phyloP scores from a whole-genome alignment of 2,329 filamentous ascomycete genomes.

The Alternaria sp. region DNA sequence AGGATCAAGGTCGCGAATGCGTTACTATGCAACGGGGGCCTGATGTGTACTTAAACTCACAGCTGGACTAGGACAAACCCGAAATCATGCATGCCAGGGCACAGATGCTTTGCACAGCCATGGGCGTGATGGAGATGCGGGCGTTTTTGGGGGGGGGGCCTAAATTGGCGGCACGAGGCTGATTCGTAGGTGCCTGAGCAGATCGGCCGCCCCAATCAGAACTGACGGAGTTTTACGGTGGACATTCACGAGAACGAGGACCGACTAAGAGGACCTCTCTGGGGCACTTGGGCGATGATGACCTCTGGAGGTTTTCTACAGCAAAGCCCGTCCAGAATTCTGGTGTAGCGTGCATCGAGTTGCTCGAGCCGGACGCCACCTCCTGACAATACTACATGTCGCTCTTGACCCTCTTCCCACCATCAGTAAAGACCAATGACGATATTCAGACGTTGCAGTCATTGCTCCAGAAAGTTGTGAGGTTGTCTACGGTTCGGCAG shows the following conservation, averaged over 20 bases:
- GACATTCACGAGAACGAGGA: background rate
- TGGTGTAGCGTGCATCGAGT: background rate
- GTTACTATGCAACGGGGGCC: background rate
- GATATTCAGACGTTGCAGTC: background rate
- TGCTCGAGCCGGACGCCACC: background rate
- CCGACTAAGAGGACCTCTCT: background rate
- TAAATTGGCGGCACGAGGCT: constrained; percentile 9
- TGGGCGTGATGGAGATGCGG: constrained; percentile 7
- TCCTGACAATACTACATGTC: background rate
- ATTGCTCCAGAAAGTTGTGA: background rate
- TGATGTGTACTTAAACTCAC: constrained; percentile 3
- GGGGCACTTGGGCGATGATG: background rate
- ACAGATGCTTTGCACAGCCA: constrained; percentile 4
- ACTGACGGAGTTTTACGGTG: background rate
- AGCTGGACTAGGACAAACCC: background rate
- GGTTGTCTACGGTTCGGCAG: background rate
- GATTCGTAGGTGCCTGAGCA: background rate
- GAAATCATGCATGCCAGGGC: constrained; percentile 1
- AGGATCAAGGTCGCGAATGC: background rate
- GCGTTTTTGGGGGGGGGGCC: constrained; percentile 13
- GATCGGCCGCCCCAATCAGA: background rate
- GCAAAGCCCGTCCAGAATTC: background rate
- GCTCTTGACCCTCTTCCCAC: background rate
- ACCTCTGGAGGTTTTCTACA: background rate
- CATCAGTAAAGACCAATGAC: background rate